These are phyloP conservation scores for Candida vaughaniae DNA, from an alignment of 805 yeast genomes.

Conservation along the genomic window DNA sequence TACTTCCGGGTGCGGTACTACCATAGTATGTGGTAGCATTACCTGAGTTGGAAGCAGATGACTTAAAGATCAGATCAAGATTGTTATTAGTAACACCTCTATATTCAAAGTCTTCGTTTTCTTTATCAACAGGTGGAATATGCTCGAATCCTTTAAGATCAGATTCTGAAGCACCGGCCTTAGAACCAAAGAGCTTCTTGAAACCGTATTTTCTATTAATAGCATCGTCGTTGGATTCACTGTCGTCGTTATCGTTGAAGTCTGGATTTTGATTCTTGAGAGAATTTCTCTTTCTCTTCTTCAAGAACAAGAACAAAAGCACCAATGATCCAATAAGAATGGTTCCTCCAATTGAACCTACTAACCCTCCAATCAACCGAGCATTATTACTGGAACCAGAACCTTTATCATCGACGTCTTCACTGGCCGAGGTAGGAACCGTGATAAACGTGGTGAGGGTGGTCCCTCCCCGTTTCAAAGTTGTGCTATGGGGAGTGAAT, in stretches of 20 bases:
- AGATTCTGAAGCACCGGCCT: slow-evolving; percentile 6
- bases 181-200: slow-evolving; percentile 29
- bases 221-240: slow-evolving; percentile 9
- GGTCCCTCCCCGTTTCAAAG: slow-evolving; percentile 22
- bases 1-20: slow-evolving; percentile 11
- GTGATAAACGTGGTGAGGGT: slow-evolving; percentile 42
- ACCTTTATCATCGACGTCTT: slow-evolving; percentile 12
- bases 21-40: slow-evolving; percentile 6
- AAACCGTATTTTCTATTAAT: slow-evolving; percentile 22
- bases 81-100: slow-evolving; percentile 46
- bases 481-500: slow-evolving; percentile 14
- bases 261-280: slow-evolving; percentile 44
- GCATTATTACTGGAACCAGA: slow-evolving; percentile 24
- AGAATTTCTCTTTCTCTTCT: slow-evolving; percentile 24
- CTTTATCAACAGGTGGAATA: slow-evolving; percentile 9
- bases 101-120: slow-evolving; percentile 36
- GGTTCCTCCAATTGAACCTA: slow-evolving; percentile 48
- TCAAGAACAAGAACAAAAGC: slow-evolving; percentile 34
- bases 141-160: slow-evolving; percentile 8
- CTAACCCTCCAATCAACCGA: slow-evolving; percentile 43
- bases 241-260: slow-evolving; percentile 30
- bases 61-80: slow-evolving; percentile 38
- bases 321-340: slow-evolving; percentile 39
- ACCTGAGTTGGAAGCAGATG: slow-evolving; percentile 18
- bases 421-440: slow-evolving; percentile 28